A percentile compares a stretch with the other conserved stretches of the same genome.
Evolutionary conservation across 257 asterid genomes (phyloP).

Genomic region (Solanum paucissectum): DNA sequence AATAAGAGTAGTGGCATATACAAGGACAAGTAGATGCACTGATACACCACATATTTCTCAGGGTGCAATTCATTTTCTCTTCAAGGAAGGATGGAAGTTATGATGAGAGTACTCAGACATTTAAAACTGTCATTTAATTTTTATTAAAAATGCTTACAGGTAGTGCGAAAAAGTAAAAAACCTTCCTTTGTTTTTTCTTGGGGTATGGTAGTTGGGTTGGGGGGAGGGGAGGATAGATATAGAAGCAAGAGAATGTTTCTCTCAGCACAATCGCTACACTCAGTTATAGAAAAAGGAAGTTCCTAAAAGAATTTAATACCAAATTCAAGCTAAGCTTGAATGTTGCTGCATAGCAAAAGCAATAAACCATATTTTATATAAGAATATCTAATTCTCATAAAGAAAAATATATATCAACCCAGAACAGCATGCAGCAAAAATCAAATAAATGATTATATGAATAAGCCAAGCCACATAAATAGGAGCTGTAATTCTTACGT

Average conservation of each 20-base stretch:
- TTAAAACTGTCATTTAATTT: background rate
- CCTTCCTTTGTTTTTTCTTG: background rate
- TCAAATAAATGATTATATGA: background rate
- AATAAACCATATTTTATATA: background rate
- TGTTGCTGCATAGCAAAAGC: background rate
- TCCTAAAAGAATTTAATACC: background rate
- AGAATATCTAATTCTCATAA: background rate
- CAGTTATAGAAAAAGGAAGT: background rate
- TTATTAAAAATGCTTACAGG: background rate
- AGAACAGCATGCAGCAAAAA: background rate
- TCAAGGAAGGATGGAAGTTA: background rate
- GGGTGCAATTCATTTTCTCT: background rate
- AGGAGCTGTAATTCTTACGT: background rate
- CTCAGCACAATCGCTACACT: background rate
- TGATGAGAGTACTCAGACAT: background rate
- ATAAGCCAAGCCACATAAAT: background rate
- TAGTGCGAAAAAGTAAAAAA: background rate
- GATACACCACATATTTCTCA: background rate
- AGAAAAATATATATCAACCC: background rate
- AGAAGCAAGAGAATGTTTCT: background rate
- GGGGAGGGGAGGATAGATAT: background rate
- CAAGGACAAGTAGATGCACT: background rate
- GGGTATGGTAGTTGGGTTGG: background rate
- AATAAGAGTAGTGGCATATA: background rate
- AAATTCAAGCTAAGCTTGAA: background rate